A percentile compares a stretch with the other conserved stretches of the same genome.
Evolutionary conservation across 83 land plant species (phyloP).

Genomic region (Picea mariana): DNA sequence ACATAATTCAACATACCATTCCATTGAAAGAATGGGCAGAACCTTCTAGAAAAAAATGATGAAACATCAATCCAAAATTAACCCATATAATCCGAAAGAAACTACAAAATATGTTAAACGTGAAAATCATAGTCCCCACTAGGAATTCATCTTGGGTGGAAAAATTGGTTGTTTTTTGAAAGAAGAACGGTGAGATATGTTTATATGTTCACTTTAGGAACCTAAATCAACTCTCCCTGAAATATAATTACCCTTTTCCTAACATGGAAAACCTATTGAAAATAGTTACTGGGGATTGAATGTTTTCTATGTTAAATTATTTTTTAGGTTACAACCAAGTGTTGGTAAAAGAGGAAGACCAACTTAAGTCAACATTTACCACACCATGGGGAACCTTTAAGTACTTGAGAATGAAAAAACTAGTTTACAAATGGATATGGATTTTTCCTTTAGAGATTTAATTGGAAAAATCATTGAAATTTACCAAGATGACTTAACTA

Average conservation of each 20-base stretch:
- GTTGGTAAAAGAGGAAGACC: background rate
- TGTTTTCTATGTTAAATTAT: background rate
- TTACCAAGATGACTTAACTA: background rate
- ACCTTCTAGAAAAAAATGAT: background rate
- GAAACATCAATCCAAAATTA: background rate
- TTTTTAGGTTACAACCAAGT: background rate
- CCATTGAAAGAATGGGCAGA: background rate
- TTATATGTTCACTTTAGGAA: background rate
- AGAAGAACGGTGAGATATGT: background rate
- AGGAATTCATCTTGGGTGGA: background rate
- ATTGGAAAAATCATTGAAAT: too few relatives aligned
- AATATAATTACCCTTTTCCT: background rate
- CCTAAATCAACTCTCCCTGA: background rate
- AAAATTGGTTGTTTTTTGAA: background rate
- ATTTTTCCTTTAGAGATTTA: too few relatives aligned
- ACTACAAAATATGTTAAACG: background rate
- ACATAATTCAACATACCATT: conserved; percentile 1
- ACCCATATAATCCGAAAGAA: background rate
- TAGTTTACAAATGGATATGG: too few relatives aligned
- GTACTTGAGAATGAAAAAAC: background rate
- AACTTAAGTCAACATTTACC: background rate
- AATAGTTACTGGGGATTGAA: background rate
- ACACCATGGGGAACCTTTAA: background rate
- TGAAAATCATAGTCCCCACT: background rate
- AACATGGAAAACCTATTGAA: background rate